phyloP scores from a whole-genome alignment of 1,284 basidiomycete species.

The Leccinum pachyderme region DNA sequence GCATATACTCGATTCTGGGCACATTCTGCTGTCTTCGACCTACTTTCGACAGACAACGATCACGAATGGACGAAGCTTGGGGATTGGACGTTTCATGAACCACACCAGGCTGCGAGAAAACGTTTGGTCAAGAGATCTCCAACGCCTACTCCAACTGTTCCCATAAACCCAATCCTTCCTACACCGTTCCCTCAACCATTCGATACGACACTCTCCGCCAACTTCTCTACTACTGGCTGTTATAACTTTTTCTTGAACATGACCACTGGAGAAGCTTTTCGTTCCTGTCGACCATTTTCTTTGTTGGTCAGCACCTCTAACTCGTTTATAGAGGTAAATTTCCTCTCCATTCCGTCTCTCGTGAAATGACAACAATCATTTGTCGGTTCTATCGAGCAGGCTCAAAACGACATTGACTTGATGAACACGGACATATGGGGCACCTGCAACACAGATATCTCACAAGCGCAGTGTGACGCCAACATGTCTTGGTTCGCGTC shows the following conservation, averaged over 20 bases:
- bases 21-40: constrained; percentile 47
- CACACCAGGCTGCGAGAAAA: constrained; percentile 27
- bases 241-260: constrained; percentile 71
- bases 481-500: constrained; percentile 65
- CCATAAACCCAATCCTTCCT: constrained; percentile 47
- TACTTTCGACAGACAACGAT: constrained; percentile 33
- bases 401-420: constrained; percentile 57
- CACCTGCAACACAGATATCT: constrained; percentile 64
- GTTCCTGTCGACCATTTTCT: constrained; percentile 73
- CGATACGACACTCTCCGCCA: constrained; percentile 58
- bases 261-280: constrained; percentile 59
- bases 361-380: constrained; percentile 4
- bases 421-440: constrained; percentile 74
- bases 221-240: constrained; percentile 64
- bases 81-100: constrained; percentile 43
- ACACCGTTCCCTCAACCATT: constrained; percentile 77
- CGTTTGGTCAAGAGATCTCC: constrained; percentile 7
- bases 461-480: constrained; percentile 46
- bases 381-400: constrained; percentile 39
- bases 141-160: constrained; percentile 39
- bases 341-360: constrained; percentile 17
- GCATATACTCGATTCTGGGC: constrained; percentile 48
- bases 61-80: constrained; percentile 22
- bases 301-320: constrained; percentile 60
- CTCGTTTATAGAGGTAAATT: constrained; percentile 52